A percentile compares a stretch with the other conserved stretches of the same genome.
Evolutionary conservation across 345 rosid genomes (phyloP).

Genomic region (Lumnitzera racemosa): DNA sequence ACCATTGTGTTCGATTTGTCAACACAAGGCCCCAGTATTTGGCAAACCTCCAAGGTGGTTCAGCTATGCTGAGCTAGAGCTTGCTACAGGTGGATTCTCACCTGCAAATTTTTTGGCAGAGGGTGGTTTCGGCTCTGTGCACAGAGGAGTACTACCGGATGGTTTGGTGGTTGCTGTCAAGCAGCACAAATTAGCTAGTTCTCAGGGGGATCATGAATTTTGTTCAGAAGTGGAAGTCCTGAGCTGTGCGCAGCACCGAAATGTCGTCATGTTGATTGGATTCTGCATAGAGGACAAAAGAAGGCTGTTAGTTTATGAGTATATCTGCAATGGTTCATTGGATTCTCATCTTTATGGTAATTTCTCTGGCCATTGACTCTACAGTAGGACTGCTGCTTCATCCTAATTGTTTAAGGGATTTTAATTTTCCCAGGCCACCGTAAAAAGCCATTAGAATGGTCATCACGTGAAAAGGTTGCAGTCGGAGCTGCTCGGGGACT

Average conservation of each 20-base stretch:
- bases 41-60: slow-evolving; percentile 98
- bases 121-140: slow-evolving; percentile 99
- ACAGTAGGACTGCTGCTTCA: background rate
- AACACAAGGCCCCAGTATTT: slow-evolving; percentile 92
- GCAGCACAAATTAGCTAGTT: slow-evolving; percentile 97
- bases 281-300: slow-evolving; percentile 94
- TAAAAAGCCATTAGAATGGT: slow-evolving; percentile 68
- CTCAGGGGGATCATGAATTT: slow-evolving; percentile 97
- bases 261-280: slow-evolving; percentile 95
- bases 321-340: slow-evolving; percentile 94
- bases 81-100: slow-evolving; percentile 96
- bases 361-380: slow-evolving; percentile 1
- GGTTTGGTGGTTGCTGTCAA: slow-evolving; percentile 97
- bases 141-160: slow-evolving; percentile 89
- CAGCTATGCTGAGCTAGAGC: slow-evolving; percentile 87
- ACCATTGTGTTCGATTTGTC: slow-evolving; percentile 98
- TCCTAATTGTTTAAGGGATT: no score
- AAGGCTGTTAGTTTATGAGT: slow-evolving; percentile 91
- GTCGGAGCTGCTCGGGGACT: slow-evolving; percentile 99
- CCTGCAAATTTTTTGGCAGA: slow-evolving; percentile 96
- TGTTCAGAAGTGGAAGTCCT: slow-evolving; percentile 99
- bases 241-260: slow-evolving; percentile 98
- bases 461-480: slow-evolving; percentile 90
- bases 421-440: slow-evolving; percentile 44
- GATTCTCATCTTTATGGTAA: slow-evolving; percentile 94